These are phyloP conservation scores for Trypanosoma mega DNA, from an alignment of 208 protist genomes.

Conservation along the genomic window DNA sequence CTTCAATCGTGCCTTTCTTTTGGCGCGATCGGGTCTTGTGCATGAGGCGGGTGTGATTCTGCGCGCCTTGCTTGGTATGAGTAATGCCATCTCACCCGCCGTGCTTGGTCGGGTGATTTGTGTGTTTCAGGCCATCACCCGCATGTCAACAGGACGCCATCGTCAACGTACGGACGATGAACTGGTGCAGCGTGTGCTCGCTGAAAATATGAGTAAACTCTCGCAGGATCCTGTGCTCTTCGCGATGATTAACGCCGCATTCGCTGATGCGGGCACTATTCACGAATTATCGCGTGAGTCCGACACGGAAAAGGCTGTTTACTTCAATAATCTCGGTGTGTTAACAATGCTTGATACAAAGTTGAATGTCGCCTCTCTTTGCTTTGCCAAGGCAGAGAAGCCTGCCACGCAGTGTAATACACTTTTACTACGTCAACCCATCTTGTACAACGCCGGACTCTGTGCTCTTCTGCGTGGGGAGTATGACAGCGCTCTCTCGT, in stretches of 20 bases:
- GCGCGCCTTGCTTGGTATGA: conserved; percentile 66
- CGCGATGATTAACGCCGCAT: conserved; percentile 51
- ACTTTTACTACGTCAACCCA: conserved; percentile 37
- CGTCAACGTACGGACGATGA: conserved; percentile 75
- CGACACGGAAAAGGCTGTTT: conserved; percentile 57
- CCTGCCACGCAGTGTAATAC: conserved; percentile 29
- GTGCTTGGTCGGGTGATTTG: conserved; percentile 61
- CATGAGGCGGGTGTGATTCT: conserved; percentile 66
- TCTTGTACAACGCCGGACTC: conserved; percentile 84
- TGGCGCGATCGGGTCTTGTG: conserved; percentile 58
- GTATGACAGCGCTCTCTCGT: conserved; percentile 65
- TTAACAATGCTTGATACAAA: conserved; percentile 76
- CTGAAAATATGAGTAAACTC: conserved; percentile 40
- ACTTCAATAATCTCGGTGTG: conserved; percentile 89
- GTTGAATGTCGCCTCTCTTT: conserved; percentile 74
- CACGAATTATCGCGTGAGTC: conserved; percentile 61
- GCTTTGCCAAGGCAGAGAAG: conserved; percentile 80
- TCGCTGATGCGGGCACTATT: conserved; percentile 72
- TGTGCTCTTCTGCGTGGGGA: conserved; percentile 80
- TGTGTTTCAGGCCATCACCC: conserved; percentile 83
- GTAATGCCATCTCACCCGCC: conserved; percentile 42
- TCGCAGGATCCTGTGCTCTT: conserved; percentile 46
- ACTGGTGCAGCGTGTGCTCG: conserved; percentile 69
- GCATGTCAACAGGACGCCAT: conserved; percentile 30
- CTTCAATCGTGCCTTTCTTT: conserved; percentile 75